phyloP scores from a whole-genome alignment of 345 rosid genomes.

The Limnanthes douglasii region DNA sequence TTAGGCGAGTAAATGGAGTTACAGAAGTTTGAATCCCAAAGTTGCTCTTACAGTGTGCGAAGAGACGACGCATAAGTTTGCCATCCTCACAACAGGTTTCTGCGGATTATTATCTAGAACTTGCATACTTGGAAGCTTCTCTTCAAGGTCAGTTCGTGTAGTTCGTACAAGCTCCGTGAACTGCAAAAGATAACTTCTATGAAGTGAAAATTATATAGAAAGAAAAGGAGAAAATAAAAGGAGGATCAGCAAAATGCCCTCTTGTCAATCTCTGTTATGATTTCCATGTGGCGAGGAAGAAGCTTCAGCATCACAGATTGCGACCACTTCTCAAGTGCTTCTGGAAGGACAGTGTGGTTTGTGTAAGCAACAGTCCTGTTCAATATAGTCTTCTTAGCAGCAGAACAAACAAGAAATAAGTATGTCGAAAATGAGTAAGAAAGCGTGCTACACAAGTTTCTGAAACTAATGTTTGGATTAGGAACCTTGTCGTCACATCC shows the following conservation, averaged over 20 bases:
- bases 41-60: conserved; percentile 56
- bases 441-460: neutral
- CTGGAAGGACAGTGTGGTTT: conserved; percentile 98
- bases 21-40: neutral
- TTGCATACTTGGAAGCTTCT: conserved; percentile 61
- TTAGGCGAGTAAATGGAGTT: neutral
- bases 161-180: conserved; percentile 42
- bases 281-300: conserved; percentile 99
- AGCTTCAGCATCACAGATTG: conserved; percentile 89
- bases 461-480: conserved; percentile 1
- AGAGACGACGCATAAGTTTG: conserved; percentile 85
- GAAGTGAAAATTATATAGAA: conserved; percentile 5
- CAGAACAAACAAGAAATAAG: conserved; percentile 6
- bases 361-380: conserved; percentile 88
- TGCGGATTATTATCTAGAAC: conserved; percentile 75
- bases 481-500: conserved; percentile 70
- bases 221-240: conserved; percentile 2
- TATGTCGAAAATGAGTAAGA: neutral
- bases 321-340: conserved; percentile 97
- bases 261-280: conserved; percentile 82
- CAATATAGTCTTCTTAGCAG: conserved; percentile 6
- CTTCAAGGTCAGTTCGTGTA: conserved; percentile 53
- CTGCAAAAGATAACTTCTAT: conserved; percentile 24
- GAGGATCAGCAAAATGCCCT: conserved; percentile 31
- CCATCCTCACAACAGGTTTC: conserved; percentile 95